Evolutionary conservation across 345 rosid species (phyloP).

Genomic region (Moricandia arvensis): DNA sequence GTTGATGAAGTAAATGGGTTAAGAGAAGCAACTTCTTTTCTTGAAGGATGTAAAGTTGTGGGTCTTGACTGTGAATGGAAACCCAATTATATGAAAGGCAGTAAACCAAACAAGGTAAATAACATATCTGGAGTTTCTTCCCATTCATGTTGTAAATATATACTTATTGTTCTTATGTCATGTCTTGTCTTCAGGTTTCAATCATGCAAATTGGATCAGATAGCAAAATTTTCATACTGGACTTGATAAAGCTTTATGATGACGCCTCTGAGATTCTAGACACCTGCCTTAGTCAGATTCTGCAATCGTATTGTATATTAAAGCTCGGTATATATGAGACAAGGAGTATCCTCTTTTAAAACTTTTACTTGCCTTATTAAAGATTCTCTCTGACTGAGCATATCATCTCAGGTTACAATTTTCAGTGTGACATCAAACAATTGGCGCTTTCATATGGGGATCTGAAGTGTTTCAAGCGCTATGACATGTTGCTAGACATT

Average conservation of each 20-base stretch:
- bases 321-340: conserved; percentile 78
- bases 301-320: conserved; percentile 59
- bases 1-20: conserved; percentile 68
- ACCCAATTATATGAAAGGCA: conserved; percentile 76
- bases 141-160: conserved; percentile 7
- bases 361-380: neutral
- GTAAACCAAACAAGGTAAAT: conserved; percentile 75
- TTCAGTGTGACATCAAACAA: conserved; percentile 74
- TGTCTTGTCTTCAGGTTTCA: conserved; percentile 65
- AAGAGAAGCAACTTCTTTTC: conserved; percentile 49
- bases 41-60: conserved; percentile 71
- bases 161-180: conserved; percentile 4
- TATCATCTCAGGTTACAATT: conserved; percentile 67
- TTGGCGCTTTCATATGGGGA: conserved; percentile 64
- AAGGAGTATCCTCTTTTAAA: neutral
- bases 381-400: neutral
- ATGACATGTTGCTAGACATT: conserved; percentile 79
- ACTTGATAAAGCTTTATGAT: conserved; percentile 74
- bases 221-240: conserved; percentile 69
- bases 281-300: conserved; percentile 66
- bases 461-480: conserved; percentile 77
- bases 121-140: neutral
- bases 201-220: conserved; percentile 89
- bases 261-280: conserved; percentile 65
- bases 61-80: conserved; percentile 98